Conservation (phyloP, 1,284 basidiomycete species). For the Anthracocystis walkeri region DNA sequence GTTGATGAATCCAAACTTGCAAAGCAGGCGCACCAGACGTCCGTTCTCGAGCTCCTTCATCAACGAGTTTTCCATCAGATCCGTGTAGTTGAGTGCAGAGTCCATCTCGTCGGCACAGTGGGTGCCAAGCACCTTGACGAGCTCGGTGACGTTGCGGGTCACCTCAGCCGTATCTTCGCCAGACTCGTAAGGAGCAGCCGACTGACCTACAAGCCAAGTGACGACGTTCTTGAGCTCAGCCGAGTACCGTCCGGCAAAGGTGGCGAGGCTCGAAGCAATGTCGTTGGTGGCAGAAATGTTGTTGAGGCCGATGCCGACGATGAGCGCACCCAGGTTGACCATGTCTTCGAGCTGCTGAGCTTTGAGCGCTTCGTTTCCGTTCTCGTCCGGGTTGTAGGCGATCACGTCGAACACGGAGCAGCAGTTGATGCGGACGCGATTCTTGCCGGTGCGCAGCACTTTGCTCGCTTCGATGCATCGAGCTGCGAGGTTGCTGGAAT, state of each 20-base stretch:
- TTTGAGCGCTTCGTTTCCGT: conserved; percentile 38
- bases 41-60: conserved; percentile 95
- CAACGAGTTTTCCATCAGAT: conserved; percentile 85
- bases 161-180: conserved; percentile 23
- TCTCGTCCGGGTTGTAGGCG: conserved; percentile 53
- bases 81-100: conserved; percentile 80
- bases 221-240: conserved; percentile 84
- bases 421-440: conserved; percentile 73
- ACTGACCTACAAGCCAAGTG: conserved; percentile 77
- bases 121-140: conserved; percentile 82
- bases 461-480: conserved; percentile 88
- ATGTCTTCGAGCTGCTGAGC: conserved; percentile 83
- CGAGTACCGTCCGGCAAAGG: conserved; percentile 80
- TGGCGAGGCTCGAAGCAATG: conserved; percentile 81
- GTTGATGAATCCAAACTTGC: conserved; percentile 98
- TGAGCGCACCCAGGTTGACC: conserved; percentile 83
- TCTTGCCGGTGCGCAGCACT: conserved; percentile 87
- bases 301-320: conserved; percentile 83
- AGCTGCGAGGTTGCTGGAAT: conserved; percentile 84
- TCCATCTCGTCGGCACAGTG: conserved; percentile 85
- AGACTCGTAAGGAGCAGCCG: conserved; percentile 17
- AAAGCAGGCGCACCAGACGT: conserved; percentile 87
- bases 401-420: conserved; percentile 68
- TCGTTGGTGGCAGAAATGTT: conserved; percentile 76
- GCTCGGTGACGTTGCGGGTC: conserved; percentile 79